These are phyloP conservation scores for Syncephalis fuscata DNA, from an alignment of 371 early-diverging fungal species.

Conservation along the genomic window DNA sequence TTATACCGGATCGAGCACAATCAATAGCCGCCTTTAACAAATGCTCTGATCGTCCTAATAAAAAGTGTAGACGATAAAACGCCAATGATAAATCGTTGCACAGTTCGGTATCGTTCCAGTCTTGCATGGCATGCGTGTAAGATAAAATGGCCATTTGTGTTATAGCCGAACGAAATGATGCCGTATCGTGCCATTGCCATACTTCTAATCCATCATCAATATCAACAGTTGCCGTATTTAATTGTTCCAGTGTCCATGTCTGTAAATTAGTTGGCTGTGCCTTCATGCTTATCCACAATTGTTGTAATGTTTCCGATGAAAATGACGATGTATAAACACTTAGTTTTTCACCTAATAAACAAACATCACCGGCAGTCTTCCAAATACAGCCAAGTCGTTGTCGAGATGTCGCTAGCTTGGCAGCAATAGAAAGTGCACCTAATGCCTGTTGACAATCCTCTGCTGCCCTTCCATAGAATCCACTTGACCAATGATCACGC, in stretches of 20 bases:
- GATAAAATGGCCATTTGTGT: constrained; percentile 20
- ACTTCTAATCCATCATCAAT: no score
- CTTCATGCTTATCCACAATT: no score
- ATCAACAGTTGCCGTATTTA: no score
- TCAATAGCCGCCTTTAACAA: constrained; percentile 19
- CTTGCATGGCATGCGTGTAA: constrained; percentile 22
- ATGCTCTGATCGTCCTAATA: no score
- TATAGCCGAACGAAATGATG: no score
- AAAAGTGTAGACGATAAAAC: constrained; percentile 8
- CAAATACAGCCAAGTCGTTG: constrained; percentile 18
- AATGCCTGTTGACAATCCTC: constrained; percentile 31
- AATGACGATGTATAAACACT: no score
- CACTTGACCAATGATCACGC: constrained; percentile 11
- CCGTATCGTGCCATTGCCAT: no score
- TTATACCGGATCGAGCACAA: constrained; percentile 42
- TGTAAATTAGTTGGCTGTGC: background rate
- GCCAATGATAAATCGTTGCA: background rate
- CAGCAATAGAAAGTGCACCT: constrained; percentile 12
- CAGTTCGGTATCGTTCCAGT: background rate
- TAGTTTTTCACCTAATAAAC: constrained; percentile 9
- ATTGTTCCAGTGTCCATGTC: no score
- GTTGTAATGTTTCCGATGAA: no score
- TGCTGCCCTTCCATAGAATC: constrained; percentile 53
- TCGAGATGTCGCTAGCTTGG: constrained; percentile 12
- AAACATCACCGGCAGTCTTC: constrained; percentile 58